phyloP scores from a whole-genome alignment of 352 stramenopile genomes.

The Globisporangium heterothallicum region DNA sequence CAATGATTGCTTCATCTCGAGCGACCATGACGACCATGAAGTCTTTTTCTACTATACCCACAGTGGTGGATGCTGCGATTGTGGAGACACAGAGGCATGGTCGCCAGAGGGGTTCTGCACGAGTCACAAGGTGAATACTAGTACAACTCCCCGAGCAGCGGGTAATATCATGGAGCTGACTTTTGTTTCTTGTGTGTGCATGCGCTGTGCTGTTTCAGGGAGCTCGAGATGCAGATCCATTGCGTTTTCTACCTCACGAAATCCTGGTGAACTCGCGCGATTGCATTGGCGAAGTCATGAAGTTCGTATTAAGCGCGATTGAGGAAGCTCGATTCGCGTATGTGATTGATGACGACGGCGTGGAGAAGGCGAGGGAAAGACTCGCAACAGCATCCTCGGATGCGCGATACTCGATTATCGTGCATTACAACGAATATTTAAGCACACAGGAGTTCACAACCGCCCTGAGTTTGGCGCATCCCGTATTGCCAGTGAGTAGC shows the following conservation, averaged over 20 bases:
- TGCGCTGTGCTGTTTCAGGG: slow-evolving; percentile 23
- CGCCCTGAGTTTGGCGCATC: slow-evolving; percentile 63
- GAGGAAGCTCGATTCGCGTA: slow-evolving; percentile 57
- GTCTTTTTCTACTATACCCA: slow-evolving; percentile 94
- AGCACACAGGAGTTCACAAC: slow-evolving; percentile 80
- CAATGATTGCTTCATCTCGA: slow-evolving; percentile 95
- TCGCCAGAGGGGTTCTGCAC: slow-evolving; percentile 92
- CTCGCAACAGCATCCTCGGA: slow-evolving; percentile 45
- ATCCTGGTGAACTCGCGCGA: slow-evolving; percentile 50
- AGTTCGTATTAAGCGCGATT: slow-evolving; percentile 54
- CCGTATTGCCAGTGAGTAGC: slow-evolving; percentile 51
- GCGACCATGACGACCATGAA: slow-evolving; percentile 92
- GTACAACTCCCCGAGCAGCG: too few relatives aligned
- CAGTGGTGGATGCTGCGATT: slow-evolving; percentile 97
- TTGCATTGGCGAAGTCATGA: slow-evolving; percentile 67
- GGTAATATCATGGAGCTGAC: too few relatives aligned
- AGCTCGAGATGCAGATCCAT: slow-evolving; percentile 65
- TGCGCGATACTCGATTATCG: slow-evolving; percentile 82
- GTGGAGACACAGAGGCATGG: slow-evolving; percentile 96
- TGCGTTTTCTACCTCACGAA: slow-evolving; percentile 48
- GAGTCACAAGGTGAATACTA: slow-evolving; percentile 84
- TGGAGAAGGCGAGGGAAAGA: slow-evolving; percentile 44
- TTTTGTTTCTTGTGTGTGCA: too few relatives aligned
- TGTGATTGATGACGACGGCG: slow-evolving; percentile 41
- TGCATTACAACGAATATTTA: slow-evolving; percentile 93